Evolutionary conservation across 441 rosid genomes (phyloP).

Genomic region (Erodium trifolium): DNA sequence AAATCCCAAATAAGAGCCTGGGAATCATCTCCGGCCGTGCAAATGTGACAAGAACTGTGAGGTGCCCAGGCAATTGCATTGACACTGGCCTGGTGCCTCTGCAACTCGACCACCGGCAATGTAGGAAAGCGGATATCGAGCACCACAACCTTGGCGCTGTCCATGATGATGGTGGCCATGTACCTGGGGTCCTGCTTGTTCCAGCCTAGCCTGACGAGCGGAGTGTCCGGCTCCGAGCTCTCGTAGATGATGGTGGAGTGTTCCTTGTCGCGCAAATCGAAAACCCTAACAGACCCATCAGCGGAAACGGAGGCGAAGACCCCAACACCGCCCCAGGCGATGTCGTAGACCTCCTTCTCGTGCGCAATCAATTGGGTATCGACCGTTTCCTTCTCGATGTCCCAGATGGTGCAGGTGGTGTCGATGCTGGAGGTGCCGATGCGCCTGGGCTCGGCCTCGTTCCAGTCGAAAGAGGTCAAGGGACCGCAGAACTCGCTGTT

Average conservation of each 20-base stretch:
- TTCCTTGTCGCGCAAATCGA: conserved; percentile 86
- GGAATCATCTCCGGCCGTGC: conserved; percentile 93
- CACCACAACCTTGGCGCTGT: conserved; percentile 87
- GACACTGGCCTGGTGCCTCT: conserved; percentile 81
- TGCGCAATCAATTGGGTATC: background rate
- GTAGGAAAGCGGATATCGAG: conserved; percentile 90
- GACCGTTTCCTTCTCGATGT: background rate
- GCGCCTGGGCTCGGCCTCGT: background rate
- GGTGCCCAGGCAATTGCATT: conserved; percentile 99
- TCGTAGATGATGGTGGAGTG: conserved; percentile 91
- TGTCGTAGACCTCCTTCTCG: conserved; percentile 18
- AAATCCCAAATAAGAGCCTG: conserved; percentile 96
- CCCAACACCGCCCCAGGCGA: conserved; percentile 99
- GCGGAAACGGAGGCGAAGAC: conserved; percentile 96
- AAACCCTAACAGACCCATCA: conserved; percentile 90
- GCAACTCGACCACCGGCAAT: conserved; percentile 84
- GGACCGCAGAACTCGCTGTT: conserved; percentile 1
- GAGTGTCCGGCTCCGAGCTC: conserved; percentile 89
- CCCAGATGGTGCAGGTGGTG: conserved; percentile 4
- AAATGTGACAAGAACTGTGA: conserved; percentile 87
- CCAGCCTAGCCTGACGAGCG: conserved; percentile 87
- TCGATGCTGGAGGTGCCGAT: background rate
- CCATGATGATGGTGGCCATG: conserved; percentile 97
- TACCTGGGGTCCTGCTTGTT: conserved; percentile 98
- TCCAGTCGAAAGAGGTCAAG: background rate